Evolutionary conservation across 2,329 filamentous ascomycete species (phyloP).

Genomic region (Grosmannia penicillata): DNA sequence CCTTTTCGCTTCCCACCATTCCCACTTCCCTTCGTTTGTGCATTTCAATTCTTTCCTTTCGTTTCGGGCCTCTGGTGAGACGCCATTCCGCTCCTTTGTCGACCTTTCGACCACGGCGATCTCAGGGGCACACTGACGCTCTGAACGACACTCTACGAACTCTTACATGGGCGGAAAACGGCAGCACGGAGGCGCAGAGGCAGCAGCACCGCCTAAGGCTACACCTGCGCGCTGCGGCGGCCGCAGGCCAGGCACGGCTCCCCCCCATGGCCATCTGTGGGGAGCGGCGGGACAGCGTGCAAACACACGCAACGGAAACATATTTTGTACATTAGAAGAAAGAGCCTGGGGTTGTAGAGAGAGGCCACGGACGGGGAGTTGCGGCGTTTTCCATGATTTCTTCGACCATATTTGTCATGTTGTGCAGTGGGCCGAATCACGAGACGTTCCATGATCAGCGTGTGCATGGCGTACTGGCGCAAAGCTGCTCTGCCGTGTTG

Average conservation of each 20-base stretch:
- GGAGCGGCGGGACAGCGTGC: background rate
- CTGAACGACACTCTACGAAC: background rate
- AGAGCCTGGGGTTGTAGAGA: constrained; percentile 9
- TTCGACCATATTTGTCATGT: too few relatives aligned
- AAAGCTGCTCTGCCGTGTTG: too few relatives aligned
- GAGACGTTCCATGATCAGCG: too few relatives aligned
- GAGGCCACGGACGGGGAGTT: constrained; percentile 9
- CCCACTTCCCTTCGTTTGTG: too few relatives aligned
- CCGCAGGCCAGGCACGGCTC: too few relatives aligned
- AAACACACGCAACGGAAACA: constrained; percentile 3
- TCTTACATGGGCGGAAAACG: background rate
- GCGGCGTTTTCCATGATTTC: constrained; percentile 4
- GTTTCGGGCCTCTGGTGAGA: background rate
- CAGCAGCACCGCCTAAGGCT: background rate
- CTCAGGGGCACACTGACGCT: background rate
- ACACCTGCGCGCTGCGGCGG: background rate
- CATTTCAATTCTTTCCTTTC: background rate
- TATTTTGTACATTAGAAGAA: constrained; percentile 9
- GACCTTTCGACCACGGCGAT: background rate
- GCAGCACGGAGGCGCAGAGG: background rate
- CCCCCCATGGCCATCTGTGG: background rate
- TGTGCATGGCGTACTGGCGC: too few relatives aligned
- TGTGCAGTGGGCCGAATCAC: too few relatives aligned
- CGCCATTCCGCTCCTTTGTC: background rate
- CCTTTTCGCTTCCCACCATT: background rate